A percentile compares a stretch with the other conserved stretches of the same genome.
These are phyloP conservation scores for Plasmopara muralis DNA, from an alignment of 352 stramenopile genomes.

Conservation along the genomic window DNA sequence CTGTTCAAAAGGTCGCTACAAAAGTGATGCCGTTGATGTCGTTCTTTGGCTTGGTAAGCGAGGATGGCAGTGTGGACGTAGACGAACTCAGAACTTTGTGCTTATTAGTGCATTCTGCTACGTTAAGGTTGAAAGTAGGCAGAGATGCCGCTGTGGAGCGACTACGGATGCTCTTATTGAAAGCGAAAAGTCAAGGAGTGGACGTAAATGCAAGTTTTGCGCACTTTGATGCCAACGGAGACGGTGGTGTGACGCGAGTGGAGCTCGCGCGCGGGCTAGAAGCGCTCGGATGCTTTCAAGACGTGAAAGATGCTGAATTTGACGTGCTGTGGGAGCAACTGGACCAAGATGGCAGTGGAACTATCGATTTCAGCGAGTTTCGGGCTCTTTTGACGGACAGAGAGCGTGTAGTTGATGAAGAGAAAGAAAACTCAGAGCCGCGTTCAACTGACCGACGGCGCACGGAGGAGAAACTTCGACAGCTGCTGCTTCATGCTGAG, in stretches of 20 bases:
- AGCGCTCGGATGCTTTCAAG: constrained; percentile 41
- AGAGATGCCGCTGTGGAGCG: constrained; percentile 9
- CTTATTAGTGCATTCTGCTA: constrained; percentile 5
- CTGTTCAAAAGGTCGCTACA: constrained; percentile 11
- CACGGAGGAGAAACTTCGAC: constrained; percentile 20
- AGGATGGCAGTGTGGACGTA: constrained; percentile 20
- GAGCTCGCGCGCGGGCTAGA: constrained; percentile 52
- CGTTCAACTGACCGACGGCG: constrained; percentile 2
- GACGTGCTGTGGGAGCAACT: constrained; percentile 39
- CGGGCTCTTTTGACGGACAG: constrained; percentile 25
- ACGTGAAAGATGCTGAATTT: constrained; percentile 35
- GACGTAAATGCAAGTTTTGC: constrained; percentile 42
- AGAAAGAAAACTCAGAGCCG: not conserved
- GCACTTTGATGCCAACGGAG: constrained; percentile 66
- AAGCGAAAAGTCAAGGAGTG: constrained; percentile 37
- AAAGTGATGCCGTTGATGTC: constrained; percentile 18
- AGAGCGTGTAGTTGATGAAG: not conserved
- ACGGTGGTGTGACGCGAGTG: constrained; percentile 40
- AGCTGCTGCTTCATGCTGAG: constrained; percentile 25
- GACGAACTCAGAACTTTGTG: constrained; percentile 26
- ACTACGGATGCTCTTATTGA: constrained; percentile 20
- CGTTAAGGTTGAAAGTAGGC: not conserved
- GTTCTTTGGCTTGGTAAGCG: constrained; percentile 26
- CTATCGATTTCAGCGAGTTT: constrained; percentile 59
- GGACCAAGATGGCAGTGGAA: constrained; percentile 45